These are phyloP conservation scores for Simmondsia chinensis DNA, from an alignment of 148 eudicot genomes.

Conservation along the genomic window DNA sequence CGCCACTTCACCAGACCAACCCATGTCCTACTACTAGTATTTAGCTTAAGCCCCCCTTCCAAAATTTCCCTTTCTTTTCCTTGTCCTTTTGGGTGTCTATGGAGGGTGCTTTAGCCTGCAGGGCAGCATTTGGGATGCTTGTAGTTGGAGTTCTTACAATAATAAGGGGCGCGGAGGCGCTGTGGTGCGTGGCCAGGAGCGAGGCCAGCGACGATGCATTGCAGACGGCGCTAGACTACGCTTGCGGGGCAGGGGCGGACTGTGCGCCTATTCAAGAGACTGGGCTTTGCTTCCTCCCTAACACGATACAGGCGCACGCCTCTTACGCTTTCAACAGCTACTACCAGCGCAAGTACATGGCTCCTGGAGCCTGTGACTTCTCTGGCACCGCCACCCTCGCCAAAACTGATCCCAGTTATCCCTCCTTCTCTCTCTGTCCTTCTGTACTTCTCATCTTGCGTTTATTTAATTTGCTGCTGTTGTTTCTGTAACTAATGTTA, in stretches of 20 bases:
- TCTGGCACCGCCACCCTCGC: slow-evolving; percentile 43
- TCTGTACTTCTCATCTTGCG: neutral
- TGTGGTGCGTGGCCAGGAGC: slow-evolving; percentile 65
- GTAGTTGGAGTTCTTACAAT: too few relatives aligned
- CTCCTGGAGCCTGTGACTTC: slow-evolving; percentile 52
- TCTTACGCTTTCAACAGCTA: slow-evolving; percentile 62
- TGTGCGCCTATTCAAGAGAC: slow-evolving; percentile 33
- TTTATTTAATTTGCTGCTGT: neutral
- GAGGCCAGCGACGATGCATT: slow-evolving; percentile 36
- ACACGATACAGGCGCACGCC: slow-evolving; percentile 50
- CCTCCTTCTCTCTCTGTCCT: neutral
- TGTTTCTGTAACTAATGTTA: neutral
- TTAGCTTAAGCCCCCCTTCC: too few relatives aligned
- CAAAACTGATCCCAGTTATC: slow-evolving; percentile 49
- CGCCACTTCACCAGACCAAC: too few relatives aligned
- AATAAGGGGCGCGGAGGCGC: neutral
- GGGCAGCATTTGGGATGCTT: too few relatives aligned
- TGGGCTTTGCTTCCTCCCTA: slow-evolving; percentile 53
- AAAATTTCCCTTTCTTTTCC: too few relatives aligned
- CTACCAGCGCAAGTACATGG: slow-evolving; percentile 33
- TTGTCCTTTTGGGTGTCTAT: too few relatives aligned
- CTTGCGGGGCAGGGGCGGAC: slow-evolving; percentile 54
- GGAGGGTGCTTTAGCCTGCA: too few relatives aligned
- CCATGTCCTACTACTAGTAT: too few relatives aligned
- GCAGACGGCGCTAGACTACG: slow-evolving; percentile 49